Evolutionary conservation across 495 filamentous ascomycete genomes (phyloP).

Genomic region (Margaritispora aquatica): DNA sequence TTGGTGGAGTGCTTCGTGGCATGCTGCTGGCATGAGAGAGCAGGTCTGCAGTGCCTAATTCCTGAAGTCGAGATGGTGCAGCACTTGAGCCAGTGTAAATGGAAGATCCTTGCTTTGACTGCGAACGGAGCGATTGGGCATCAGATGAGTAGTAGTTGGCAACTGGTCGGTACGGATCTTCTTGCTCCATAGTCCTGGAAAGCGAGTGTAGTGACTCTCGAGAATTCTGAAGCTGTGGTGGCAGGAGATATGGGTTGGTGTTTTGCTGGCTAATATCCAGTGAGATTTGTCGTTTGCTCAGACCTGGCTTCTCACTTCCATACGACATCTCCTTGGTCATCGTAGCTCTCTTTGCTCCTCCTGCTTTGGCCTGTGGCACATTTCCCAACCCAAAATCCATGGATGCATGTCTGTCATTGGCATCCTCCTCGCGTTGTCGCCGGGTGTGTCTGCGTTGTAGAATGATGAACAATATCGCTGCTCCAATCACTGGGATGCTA

Average conservation of each 20-base stretch:
- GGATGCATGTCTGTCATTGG: conserved; percentile 81
- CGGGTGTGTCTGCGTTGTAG: conserved; percentile 72
- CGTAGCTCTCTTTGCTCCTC: conserved; percentile 23
- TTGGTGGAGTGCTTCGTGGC: conserved; percentile 14
- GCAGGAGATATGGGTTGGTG: conserved; percentile 83
- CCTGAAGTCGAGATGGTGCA: conserved; percentile 20
- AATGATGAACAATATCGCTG: conserved; percentile 61
- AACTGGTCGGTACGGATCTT: conserved; percentile 82
- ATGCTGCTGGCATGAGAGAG: conserved; percentile 20
- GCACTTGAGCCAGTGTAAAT: conserved; percentile 51
- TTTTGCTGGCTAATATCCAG: conserved; percentile 66
- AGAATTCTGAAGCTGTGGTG: conserved; percentile 69
- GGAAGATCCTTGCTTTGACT: conserved; percentile 46
- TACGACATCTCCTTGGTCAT: conserved; percentile 29
- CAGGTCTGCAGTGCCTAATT: conserved; percentile 13
- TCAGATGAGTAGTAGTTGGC: conserved; percentile 53
- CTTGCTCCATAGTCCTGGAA: conserved; percentile 60
- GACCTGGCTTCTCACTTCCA: conserved; percentile 46
- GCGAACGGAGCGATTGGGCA: conserved; percentile 50
- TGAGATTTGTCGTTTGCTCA: conserved; percentile 66
- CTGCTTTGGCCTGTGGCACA: conserved; percentile 23
- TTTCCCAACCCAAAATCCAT: conserved; percentile 85
- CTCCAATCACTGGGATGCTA: conserved; percentile 72
- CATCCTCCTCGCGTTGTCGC: conserved; percentile 72
- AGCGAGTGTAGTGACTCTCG: conserved; percentile 80